Conservation (phyloP, 2,329 filamentous ascomycete genomes). For the Capronia americana region DNA sequence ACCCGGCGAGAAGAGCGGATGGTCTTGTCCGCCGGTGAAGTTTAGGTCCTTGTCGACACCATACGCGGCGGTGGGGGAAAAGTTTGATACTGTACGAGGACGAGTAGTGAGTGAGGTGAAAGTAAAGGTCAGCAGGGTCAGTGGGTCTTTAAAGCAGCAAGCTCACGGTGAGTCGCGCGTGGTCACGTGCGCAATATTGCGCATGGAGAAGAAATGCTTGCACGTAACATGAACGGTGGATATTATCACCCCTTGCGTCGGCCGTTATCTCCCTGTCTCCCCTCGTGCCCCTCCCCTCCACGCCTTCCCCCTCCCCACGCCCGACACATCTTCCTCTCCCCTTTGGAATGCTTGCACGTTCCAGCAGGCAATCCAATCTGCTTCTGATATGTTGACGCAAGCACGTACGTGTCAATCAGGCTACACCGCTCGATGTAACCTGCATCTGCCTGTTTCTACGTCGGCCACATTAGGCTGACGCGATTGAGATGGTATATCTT, state of each 20-base stretch:
- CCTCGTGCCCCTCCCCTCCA: too few species aligned
- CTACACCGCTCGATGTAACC: conserved; percentile 2
- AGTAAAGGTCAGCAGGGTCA: too few species aligned
- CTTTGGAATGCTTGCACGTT: not conserved
- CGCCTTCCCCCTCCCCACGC: too few species aligned
- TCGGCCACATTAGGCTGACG: conserved; percentile 11
- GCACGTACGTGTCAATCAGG: conserved; percentile 3
- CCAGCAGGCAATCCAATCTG: not conserved
- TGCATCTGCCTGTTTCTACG: not conserved
- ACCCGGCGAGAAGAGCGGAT: too few species aligned
- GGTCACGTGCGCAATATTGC: not conserved
- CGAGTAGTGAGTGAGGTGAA: too few species aligned
- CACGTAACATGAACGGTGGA: not conserved
- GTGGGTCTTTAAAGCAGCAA: too few species aligned
- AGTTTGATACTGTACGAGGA: too few species aligned
- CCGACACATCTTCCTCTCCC: not conserved
- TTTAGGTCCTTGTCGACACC: too few species aligned
- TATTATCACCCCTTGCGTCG: not conserved
- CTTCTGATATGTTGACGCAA: conserved; percentile 11
- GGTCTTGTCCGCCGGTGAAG: too few species aligned
- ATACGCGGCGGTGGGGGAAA: too few species aligned
- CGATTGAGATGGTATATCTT: conserved; percentile 18
- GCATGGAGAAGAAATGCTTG: not conserved
- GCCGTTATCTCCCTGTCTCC: not conserved
- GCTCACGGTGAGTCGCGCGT: too few species aligned